Evolutionary conservation across 2,329 filamentous ascomycete species (phyloP), one percentile per base, ranked within the genome.

Genomic region (Colletotrichum destructivum): DNA sequence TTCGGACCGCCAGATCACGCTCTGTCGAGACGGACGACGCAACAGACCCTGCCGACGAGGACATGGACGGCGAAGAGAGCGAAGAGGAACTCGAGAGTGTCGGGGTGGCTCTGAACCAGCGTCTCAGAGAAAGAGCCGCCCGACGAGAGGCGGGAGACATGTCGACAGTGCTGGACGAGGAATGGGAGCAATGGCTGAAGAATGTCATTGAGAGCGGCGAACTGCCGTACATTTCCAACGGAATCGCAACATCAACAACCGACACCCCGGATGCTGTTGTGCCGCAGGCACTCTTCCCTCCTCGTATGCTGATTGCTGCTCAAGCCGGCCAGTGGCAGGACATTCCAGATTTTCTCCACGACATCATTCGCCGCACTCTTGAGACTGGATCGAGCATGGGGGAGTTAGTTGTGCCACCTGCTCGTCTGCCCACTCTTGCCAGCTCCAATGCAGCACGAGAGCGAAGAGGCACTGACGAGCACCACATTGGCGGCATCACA

Each of bases 141-240:
- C 86, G 89, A 57, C 88, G 89, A 66, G 89, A 91, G 74, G 88
- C 89, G 4, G 90, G 90, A 54, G 88, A 90, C 73, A 81, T 81
- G 40, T 86, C 87, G 18, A 85, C 88, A 57, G 86, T 89, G 35
- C 85, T 93, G 75, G 91, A 93, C 77, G 90, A 92, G 73, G 91
- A 92, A 76, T 93, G 90, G 91, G 92, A 94, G 79, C 90, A 92
- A 79, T 94, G 91, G 88, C 83, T 93, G 72, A 93, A 93, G 81
- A 90, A 91, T 76, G 90, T 89, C 54, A 88, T 92, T 60, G 91
- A 93, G 77, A 85, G 88, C 7, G 91, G 91, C 71, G 84, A 88
- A 66, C 81, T 90, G 47, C 82, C 86, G 21, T 83, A 85, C 61
- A 77, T 88, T 35, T 82, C 84, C 5, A 70, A 57, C 62, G 83